phyloP scores from a whole-genome alignment of 768 basidiomycete species.

The Dentipellis sp. region DNA sequence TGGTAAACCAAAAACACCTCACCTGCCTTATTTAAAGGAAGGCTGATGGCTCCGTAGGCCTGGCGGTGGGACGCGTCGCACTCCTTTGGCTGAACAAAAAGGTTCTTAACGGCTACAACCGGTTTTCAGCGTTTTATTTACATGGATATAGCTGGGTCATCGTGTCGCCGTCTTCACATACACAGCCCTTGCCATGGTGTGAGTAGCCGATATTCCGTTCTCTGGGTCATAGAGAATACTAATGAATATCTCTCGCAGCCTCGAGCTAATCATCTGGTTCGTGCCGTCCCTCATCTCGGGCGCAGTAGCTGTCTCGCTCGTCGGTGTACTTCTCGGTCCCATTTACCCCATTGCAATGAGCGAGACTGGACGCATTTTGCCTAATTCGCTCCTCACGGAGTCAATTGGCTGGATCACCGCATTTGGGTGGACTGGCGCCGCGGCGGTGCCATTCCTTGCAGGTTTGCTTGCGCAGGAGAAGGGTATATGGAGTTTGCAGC shows the following conservation, averaged over 20 bases:
- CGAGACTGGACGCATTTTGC: constrained; percentile 32
- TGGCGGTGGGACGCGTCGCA: constrained; percentile 43
- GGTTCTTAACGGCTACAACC: constrained; percentile 15
- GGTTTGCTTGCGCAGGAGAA: constrained; percentile 32
- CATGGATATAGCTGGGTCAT: constrained; percentile 26
- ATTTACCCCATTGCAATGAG: constrained; percentile 37
- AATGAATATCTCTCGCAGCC: constrained; percentile 18
- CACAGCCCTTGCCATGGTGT: constrained; percentile 28
- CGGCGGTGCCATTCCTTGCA: constrained; percentile 41
- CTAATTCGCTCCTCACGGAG: constrained; percentile 31
- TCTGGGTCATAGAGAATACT: background rate
- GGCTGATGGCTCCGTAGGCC: constrained; percentile 19
- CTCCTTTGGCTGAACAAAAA: constrained; percentile 41
- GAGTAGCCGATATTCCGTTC: constrained; percentile 5
- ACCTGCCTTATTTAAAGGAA: background rate
- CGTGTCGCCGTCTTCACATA: constrained; percentile 28
- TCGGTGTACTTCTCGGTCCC: constrained; percentile 44
- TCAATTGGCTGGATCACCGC: constrained; percentile 45
- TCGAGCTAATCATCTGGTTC: constrained; percentile 52
- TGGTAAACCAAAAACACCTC: too few species aligned
- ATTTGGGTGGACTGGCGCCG: constrained; percentile 41
- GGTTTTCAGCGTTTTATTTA: too few species aligned
- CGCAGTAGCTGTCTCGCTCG: constrained; percentile 43
- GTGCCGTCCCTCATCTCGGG: constrained; percentile 43
- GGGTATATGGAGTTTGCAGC: constrained; percentile 38